Evolutionary conservation across 768 basidiomycete species (phyloP).

Genomic region (Suillus ampliporus): DNA sequence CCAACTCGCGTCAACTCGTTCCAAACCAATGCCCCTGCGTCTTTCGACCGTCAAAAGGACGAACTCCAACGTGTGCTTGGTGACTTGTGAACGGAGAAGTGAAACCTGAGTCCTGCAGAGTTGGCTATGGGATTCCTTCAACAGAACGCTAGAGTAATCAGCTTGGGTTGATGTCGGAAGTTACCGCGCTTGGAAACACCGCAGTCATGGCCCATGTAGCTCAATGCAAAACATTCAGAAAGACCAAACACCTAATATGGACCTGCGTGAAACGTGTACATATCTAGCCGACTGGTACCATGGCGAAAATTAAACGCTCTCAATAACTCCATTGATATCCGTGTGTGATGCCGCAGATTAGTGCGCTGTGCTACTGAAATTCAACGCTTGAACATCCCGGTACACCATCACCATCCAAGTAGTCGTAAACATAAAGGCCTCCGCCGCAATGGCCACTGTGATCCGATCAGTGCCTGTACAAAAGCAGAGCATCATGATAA

Average conservation of each 20-base stretch:
- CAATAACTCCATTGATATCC: background rate
- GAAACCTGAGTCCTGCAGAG: too few species aligned
- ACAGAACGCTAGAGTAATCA: too few species aligned
- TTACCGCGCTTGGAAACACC: background rate
- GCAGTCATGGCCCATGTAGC: too few species aligned
- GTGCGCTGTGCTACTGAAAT: background rate
- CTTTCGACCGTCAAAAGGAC: background rate
- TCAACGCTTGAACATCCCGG: background rate
- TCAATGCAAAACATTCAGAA: too few species aligned
- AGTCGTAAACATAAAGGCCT: slow-evolving; percentile 52
- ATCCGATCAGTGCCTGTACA: slow-evolving; percentile 1
- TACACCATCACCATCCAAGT: slow-evolving; percentile 27
- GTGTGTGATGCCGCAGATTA: background rate
- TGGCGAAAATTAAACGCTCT: background rate
- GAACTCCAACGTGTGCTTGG: background rate
- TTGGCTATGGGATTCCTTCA: too few species aligned
- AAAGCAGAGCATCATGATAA: slow-evolving; percentile 10
- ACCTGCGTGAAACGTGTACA: background rate
- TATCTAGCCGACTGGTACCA: background rate
- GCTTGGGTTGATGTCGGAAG: background rate
- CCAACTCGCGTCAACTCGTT: background rate
- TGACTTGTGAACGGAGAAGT: background rate
- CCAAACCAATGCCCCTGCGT: background rate
- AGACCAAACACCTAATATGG: too few species aligned
- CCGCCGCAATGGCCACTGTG: slow-evolving; percentile 56